A percentile compares a stretch with the other conserved stretches of the same genome.
These are phyloP conservation scores for Musa itinerans DNA, from an alignment of 176 grass and related monocot species.

Conservation along the genomic window DNA sequence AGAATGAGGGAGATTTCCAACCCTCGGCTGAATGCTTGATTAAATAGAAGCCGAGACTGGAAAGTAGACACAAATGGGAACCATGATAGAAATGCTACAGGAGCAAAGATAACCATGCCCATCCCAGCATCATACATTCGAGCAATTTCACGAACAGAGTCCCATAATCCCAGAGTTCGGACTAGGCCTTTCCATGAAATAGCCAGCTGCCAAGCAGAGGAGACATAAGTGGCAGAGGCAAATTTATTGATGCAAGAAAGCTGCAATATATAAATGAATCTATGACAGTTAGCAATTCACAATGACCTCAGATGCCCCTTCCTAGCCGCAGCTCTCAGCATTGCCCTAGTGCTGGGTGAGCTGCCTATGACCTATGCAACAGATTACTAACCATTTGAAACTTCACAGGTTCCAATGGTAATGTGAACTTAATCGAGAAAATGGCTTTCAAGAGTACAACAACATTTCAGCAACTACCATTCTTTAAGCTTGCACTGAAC, in stretches of 20 bases:
- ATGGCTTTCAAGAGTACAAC: too few species aligned
- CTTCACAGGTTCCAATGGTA: too few species aligned
- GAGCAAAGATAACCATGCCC: conserved; percentile 72
- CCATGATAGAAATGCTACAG: conserved; percentile 85
- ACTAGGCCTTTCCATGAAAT: conserved; percentile 47
- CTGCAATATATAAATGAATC: not conserved
- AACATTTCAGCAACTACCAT: too few species aligned
- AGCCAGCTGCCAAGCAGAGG: conserved; percentile 42
- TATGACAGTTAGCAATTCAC: not conserved
- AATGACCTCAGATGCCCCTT: not conserved
- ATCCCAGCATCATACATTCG: conserved; percentile 89
- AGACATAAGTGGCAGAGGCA: not conserved
- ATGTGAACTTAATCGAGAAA: too few species aligned
- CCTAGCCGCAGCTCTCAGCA: too few species aligned
- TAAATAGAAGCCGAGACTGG: conserved; percentile 79
- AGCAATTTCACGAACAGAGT: conserved; percentile 75
- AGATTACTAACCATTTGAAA: too few species aligned
- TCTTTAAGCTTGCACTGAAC: too few species aligned
- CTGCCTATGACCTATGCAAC: too few species aligned
- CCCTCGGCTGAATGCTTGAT: conserved; percentile 88
- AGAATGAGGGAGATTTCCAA: conserved; percentile 93
- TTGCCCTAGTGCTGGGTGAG: too few species aligned
- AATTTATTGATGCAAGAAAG: not conserved
- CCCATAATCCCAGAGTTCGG: conserved; percentile 38
- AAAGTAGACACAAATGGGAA: conserved; percentile 97